These are phyloP conservation scores for Aspergillus egyptiacus DNA, from an alignment of 495 filamentous ascomycete genomes.

Conservation along the genomic window DNA sequence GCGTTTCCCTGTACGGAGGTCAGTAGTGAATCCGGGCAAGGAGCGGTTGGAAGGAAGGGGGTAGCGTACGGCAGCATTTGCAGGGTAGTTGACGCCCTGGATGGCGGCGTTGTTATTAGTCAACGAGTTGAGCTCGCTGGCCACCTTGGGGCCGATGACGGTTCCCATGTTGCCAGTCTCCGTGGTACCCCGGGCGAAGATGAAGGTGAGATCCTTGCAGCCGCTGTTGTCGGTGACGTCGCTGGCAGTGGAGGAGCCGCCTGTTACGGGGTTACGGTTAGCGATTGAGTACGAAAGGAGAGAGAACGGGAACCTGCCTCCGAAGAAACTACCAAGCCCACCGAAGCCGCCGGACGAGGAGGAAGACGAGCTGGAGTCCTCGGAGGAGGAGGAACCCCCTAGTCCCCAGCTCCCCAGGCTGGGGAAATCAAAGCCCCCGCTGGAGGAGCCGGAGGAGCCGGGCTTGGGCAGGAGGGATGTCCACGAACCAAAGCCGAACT, in stretches of 20 bases:
- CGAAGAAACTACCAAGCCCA: background rate
- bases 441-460: conserved; percentile 2
- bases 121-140: conserved; percentile 36
- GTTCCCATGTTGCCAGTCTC: conserved; percentile 54
- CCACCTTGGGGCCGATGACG: conserved; percentile 52
- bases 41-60: background rate
- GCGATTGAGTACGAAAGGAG: background rate
- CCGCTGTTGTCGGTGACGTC: conserved; percentile 33
- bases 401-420: conserved; percentile 12
- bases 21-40: too few relatives aligned
- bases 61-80: conserved; percentile 28
- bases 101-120: conserved; percentile 39
- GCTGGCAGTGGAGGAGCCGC: conserved; percentile 36
- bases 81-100: conserved; percentile 54
- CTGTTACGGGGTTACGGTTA: background rate
- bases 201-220: conserved; percentile 47
- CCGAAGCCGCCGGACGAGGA: background rate
- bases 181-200: conserved; percentile 54
- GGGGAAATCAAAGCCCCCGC: background rate
- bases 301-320: background rate
- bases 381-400: background rate
- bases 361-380: background rate
- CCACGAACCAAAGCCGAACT: background rate
- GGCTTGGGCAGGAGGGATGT: background rate
- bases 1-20: conserved; percentile 37